Conservation (phyloP, 768 basidiomycete species). For the Daedalea quercina region DNA sequence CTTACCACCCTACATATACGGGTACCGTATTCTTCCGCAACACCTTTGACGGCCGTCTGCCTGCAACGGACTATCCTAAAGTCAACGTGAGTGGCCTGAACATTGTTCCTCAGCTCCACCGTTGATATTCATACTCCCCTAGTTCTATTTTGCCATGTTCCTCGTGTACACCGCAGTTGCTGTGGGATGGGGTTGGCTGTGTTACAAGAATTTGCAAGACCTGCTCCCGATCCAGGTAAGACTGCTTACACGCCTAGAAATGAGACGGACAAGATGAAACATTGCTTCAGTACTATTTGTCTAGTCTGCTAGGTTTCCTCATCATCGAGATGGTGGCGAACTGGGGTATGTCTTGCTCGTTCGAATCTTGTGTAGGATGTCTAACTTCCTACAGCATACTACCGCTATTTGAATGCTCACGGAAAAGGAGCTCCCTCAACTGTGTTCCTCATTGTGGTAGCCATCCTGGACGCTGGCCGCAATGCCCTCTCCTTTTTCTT, state of each 20-base stretch:
- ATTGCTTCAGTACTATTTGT: slow-evolving; percentile 72
- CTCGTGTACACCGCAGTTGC: slow-evolving; percentile 68
- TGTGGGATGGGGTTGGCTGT: slow-evolving; percentile 75
- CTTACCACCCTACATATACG: slow-evolving; percentile 69
- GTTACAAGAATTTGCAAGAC: slow-evolving; percentile 74
- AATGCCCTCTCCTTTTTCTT: slow-evolving; percentile 96
- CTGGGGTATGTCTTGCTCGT: slow-evolving; percentile 44
- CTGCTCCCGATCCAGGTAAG: slow-evolving; percentile 83
- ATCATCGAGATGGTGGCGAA: slow-evolving; percentile 93
- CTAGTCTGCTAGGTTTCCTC: slow-evolving; percentile 78
- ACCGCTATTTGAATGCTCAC: slow-evolving; percentile 89
- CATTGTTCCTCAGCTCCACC: too few relatives aligned
- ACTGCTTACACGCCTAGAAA: not conserved
- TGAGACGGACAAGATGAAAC: not conserved
- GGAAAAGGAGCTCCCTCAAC: slow-evolving; percentile 68
- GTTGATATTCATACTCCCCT: not conserved
- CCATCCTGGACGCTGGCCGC: slow-evolving; percentile 91
- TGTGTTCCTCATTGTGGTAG: slow-evolving; percentile 94
- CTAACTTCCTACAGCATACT: slow-evolving; percentile 57
- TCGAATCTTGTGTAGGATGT: not conserved
- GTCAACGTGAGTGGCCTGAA: slow-evolving; percentile 80
- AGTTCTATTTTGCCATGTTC: slow-evolving; percentile 90
- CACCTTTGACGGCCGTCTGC: slow-evolving; percentile 79
- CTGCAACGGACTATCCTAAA: slow-evolving; percentile 96
- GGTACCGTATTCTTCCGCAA: slow-evolving; percentile 85